Percentiles rank a stretch among this genome's conserved stretches.
These are phyloP conservation scores for Kluyveromyces dobzhanskii DNA, from an alignment of 805 yeast genomes.

Conservation along the genomic window DNA sequence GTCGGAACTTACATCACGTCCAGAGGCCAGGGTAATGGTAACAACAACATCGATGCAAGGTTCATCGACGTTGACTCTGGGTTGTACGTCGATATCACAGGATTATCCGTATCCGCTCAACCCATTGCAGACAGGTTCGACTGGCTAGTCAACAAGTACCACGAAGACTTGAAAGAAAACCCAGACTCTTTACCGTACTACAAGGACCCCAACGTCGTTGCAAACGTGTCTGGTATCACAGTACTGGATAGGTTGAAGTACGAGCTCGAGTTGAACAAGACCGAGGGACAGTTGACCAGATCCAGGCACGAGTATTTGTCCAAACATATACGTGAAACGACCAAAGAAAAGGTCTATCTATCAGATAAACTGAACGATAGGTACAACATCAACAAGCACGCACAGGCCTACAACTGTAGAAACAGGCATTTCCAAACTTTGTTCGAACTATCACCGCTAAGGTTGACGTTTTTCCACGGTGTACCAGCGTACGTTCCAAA, in stretches of 20 bases:
- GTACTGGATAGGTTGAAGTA: background rate
- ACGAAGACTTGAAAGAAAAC: constrained; percentile 1
- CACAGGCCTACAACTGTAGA: constrained; percentile 43
- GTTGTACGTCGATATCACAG: constrained; percentile 65
- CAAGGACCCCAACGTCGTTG: constrained; percentile 9
- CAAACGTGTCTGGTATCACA: constrained; percentile 5
- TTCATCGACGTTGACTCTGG: constrained; percentile 68
- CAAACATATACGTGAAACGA: constrained; percentile 1
- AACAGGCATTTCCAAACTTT: constrained; percentile 47
- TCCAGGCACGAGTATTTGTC: constrained; percentile 10
- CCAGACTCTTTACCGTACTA: constrained; percentile 3
- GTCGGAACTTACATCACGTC: constrained; percentile 43
- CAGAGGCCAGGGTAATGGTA: constrained; percentile 48
- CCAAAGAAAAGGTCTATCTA: background rate
- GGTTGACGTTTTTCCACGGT: constrained; percentile 47
- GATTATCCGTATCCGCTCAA: constrained; percentile 40
- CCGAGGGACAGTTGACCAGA: constrained; percentile 4
- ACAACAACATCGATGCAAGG: constrained; percentile 62
- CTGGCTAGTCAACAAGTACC: constrained; percentile 4
- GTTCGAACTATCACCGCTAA: constrained; percentile 45
- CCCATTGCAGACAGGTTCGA: constrained; percentile 15
- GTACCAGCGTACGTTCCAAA: constrained; percentile 50
- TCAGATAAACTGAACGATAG: constrained; percentile 21
- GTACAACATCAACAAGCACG: constrained; percentile 26
- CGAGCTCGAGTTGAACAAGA: constrained; percentile 7